Evolutionary conservation across 2,329 filamentous ascomycete species (phyloP).

Genomic region (Dothidotthia symphoricarpi): DNA sequence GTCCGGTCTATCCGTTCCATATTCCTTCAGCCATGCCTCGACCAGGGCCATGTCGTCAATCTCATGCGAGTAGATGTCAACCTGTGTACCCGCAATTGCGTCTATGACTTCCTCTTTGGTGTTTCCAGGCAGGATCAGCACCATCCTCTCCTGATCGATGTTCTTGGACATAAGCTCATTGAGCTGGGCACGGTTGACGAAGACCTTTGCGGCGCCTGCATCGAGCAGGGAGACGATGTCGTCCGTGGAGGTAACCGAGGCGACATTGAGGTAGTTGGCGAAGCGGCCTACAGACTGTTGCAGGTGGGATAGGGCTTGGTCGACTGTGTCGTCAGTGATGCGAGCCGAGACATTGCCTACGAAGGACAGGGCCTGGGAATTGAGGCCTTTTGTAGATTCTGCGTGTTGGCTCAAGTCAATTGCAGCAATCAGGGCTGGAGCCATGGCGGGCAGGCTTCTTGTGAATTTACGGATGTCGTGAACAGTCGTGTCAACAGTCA

Average conservation of each 20-base stretch:
- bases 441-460: constrained; percentile 34
- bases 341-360: constrained; percentile 58
- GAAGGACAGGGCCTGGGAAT: constrained; percentile 54
- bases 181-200: constrained; percentile 72
- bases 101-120: constrained; percentile 44
- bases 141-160: constrained; percentile 57
- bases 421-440: constrained; percentile 49
- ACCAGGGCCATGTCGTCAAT: constrained; percentile 46
- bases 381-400: constrained; percentile 51
- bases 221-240: constrained; percentile 81
- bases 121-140: constrained; percentile 52
- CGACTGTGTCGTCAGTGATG: constrained; percentile 50
- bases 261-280: constrained; percentile 73
- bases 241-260: constrained; percentile 64
- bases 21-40: constrained; percentile 49
- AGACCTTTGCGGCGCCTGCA: constrained; percentile 78
- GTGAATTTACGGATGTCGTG: constrained; percentile 1
- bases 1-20: constrained; percentile 50
- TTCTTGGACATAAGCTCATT: constrained; percentile 53
- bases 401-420: constrained; percentile 49
- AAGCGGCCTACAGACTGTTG: constrained; percentile 56
- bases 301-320: constrained; percentile 53
- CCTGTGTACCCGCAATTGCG: constrained; percentile 42
- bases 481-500: not conserved
- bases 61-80: constrained; percentile 48